These are phyloP conservation scores for Lachancea meyersii DNA, from an alignment of 805 yeast species.

Conservation along the genomic window DNA sequence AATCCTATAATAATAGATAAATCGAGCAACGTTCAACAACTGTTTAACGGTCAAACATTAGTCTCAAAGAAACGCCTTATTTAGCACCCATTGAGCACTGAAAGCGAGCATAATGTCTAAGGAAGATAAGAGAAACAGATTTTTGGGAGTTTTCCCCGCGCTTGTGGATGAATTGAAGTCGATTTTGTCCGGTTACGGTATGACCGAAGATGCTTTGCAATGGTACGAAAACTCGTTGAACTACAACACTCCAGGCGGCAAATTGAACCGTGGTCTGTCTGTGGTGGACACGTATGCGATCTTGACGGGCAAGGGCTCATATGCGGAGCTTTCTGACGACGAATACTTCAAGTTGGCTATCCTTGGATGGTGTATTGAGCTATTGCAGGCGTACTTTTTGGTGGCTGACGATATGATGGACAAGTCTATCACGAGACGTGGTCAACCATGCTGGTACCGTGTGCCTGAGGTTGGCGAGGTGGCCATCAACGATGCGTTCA, in stretches of 20 bases:
- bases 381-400: conserved; percentile 91
- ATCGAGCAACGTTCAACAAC: neutral
- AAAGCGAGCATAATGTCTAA: conserved; percentile 15
- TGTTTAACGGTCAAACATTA: neutral
- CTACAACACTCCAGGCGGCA: conserved; percentile 95
- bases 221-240: conserved; percentile 74
- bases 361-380: conserved; percentile 92
- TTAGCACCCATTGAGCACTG: neutral
- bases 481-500: conserved; percentile 95
- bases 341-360: conserved; percentile 82
- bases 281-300: conserved; percentile 89
- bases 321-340: conserved; percentile 52
- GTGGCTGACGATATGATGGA: conserved; percentile 99
- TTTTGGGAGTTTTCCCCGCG: conserved; percentile 63
- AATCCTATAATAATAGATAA: neutral
- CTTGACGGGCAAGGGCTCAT: conserved; percentile 54
- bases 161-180: conserved; percentile 69
- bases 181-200: conserved; percentile 59
- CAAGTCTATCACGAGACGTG: conserved; percentile 91
- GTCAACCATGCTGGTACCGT: conserved; percentile 97
- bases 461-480: conserved; percentile 75
- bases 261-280: conserved; percentile 90
- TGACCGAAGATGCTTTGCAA: conserved; percentile 77
- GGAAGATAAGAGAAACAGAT: conserved; percentile 42
- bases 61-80: neutral